phyloP scores from a whole-genome alignment of 176 grass and related monocot species.

The Triticum turgidum region DNA sequence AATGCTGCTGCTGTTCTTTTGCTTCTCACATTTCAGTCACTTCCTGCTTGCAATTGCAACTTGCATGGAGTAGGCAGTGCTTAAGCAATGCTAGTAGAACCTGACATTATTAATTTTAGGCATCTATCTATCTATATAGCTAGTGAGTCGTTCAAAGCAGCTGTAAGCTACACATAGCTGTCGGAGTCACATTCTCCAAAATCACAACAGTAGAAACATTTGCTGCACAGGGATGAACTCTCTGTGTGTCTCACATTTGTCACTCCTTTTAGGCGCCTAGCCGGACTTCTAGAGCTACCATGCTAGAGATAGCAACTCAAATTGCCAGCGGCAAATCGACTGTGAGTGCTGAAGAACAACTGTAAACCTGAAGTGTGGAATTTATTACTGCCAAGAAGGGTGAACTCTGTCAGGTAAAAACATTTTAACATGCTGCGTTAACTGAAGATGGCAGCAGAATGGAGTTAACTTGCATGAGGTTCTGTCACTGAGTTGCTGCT shows the following conservation, averaged over 20 bases:
- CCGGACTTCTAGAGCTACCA: not conserved
- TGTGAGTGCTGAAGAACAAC: not conserved
- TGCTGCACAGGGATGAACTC: slow-evolving; percentile 9
- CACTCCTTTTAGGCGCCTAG: slow-evolving; percentile 22
- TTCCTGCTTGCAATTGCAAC: slow-evolving; percentile 4
- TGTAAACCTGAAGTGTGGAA: not conserved
- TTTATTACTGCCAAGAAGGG: not conserved
- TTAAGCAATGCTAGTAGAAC: slow-evolving; percentile 20
- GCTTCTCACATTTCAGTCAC: slow-evolving; percentile 10
- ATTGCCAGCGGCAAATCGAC: not conserved
- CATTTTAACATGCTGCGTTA: not conserved
- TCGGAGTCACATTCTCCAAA: slow-evolving; percentile 37
- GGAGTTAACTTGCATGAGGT: not conserved
- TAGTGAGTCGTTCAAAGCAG: slow-evolving; percentile 8
- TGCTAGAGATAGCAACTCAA: slow-evolving; percentile 12
- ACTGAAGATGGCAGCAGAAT: not conserved
- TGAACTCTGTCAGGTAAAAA: slow-evolving; percentile 21
- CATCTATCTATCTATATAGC: not conserved
- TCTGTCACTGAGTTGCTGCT: not conserved
- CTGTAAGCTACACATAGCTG: slow-evolving; percentile 1
- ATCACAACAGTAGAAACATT: slow-evolving; percentile 36
- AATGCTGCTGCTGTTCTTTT: not conserved
- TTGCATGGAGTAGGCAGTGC: not conserved
- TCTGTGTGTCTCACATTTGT: slow-evolving; percentile 32
- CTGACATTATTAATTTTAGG: slow-evolving; percentile 16